Conservation (phyloP, 495 filamentous ascomycete genomes). For the Thermothielavioides terrestris region DNA sequence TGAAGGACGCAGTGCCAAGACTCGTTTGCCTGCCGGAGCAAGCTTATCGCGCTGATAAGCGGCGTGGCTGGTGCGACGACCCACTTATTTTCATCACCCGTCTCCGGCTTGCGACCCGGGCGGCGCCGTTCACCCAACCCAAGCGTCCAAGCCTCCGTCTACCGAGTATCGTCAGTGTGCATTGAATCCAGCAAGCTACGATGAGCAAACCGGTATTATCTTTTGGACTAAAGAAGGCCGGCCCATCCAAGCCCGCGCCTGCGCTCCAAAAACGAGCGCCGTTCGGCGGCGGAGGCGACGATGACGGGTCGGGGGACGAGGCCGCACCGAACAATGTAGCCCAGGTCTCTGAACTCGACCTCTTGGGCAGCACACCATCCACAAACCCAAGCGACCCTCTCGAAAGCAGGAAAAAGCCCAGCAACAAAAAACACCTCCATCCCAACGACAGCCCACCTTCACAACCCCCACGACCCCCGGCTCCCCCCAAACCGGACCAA, state of each 20-base stretch:
- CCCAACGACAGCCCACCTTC: background rate
- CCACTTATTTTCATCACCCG: background rate
- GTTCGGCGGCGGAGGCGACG: conserved; percentile 22
- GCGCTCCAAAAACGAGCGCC: conserved; percentile 17
- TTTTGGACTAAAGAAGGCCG: conserved; percentile 32
- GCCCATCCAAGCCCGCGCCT: conserved; percentile 13
- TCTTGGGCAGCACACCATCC: conserved; percentile 2
- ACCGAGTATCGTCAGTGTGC: background rate
- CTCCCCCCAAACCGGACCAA: conserved; percentile 9
- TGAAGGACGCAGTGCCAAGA: background rate
- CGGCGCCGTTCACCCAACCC: background rate
- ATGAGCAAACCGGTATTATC: conserved; percentile 29
- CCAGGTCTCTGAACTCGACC: conserved; percentile 19
- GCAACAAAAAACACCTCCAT: conserved; percentile 29
- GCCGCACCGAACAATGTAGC: conserved; percentile 5
- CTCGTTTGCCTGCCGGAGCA: conserved; percentile 5
- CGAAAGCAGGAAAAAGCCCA: conserved; percentile 24
- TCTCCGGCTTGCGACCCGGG: background rate
- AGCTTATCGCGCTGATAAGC: conserved; percentile 4
- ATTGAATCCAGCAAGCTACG: background rate
- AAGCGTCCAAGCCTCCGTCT: background rate
- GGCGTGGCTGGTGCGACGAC: background rate
- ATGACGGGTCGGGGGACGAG: conserved; percentile 17
- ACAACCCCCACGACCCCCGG: conserved; percentile 18
- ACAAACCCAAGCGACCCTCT: background rate